Conservation (phyloP, 805 yeast species). For the Tetrapisispora phaffii region DNA sequence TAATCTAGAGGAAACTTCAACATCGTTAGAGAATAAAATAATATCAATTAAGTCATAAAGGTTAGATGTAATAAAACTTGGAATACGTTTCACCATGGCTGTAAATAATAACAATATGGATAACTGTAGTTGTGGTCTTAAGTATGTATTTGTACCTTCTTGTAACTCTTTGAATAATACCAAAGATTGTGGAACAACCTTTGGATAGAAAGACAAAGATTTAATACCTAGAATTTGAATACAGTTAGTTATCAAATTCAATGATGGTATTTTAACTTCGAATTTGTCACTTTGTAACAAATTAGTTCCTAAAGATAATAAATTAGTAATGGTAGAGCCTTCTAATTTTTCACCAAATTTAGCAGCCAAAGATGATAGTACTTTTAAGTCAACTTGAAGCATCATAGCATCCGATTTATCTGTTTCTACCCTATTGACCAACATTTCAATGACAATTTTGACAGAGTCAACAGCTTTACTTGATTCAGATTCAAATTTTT, state of each 20-base stretch:
- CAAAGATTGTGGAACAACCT: conserved; percentile 68
- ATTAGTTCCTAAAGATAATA: conserved; percentile 44
- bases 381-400: conserved; percentile 60
- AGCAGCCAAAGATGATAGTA: conserved; percentile 50
- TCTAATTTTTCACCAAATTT: conserved; percentile 50
- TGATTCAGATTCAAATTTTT: conserved; percentile 62
- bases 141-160: conserved; percentile 13
- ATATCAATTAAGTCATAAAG: conserved; percentile 52
- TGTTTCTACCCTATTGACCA: conserved; percentile 33
- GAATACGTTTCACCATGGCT: conserved; percentile 69
- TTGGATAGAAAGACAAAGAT: conserved; percentile 74
- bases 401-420: conserved; percentile 33
- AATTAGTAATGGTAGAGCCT: conserved; percentile 36
- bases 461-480: conserved; percentile 45
- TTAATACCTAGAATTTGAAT: conserved; percentile 75
- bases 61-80: conserved; percentile 69
- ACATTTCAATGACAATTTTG: conserved; percentile 38
- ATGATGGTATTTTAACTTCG: conserved; percentile 63
- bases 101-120: conserved; percentile 65
- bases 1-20: conserved; percentile 51
- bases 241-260: conserved; percentile 60
- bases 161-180: conserved; percentile 40
- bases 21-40: conserved; percentile 46
- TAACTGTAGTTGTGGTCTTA: conserved; percentile 43
- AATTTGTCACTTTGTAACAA: conserved; percentile 41